Evolutionary conservation across 345 rosid genomes (phyloP).

Genomic region (Camelina neglecta): DNA sequence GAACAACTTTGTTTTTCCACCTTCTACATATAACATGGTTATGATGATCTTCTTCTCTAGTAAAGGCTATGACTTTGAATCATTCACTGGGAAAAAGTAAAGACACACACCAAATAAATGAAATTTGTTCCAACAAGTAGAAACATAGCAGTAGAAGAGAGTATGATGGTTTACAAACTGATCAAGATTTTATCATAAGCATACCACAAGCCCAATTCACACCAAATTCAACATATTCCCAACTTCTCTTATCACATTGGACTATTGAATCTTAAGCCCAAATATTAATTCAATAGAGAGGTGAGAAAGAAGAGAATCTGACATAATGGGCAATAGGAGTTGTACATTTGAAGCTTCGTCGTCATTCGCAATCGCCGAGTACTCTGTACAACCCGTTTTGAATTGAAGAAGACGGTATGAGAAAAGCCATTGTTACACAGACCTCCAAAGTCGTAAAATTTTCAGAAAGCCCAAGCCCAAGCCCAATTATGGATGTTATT

Average conservation of each 20-base stretch:
- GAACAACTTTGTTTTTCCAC: constrained; percentile 1
- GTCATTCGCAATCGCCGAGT: background rate
- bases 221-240: constrained; percentile 62
- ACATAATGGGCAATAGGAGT: background rate
- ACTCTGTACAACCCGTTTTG: background rate
- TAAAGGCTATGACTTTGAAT: background rate
- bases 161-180: background rate
- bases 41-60: background rate
- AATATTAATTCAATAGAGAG: background rate
- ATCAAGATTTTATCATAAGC: background rate
- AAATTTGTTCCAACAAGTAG: background rate
- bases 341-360: background rate
- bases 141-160: background rate
- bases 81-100: background rate
- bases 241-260: constrained; percentile 65
- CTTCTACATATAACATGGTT: constrained; percentile 6
- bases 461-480: background rate
- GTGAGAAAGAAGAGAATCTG: background rate
- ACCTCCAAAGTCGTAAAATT: background rate
- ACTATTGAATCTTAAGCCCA: constrained; percentile 20
- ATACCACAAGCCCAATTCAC: background rate
- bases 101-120: background rate
- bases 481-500: background rate
- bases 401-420: background rate
- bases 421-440: background rate